Conservation (phyloP, 2,329 filamentous ascomycete genomes). For the Whalleya microplaca region DNA sequence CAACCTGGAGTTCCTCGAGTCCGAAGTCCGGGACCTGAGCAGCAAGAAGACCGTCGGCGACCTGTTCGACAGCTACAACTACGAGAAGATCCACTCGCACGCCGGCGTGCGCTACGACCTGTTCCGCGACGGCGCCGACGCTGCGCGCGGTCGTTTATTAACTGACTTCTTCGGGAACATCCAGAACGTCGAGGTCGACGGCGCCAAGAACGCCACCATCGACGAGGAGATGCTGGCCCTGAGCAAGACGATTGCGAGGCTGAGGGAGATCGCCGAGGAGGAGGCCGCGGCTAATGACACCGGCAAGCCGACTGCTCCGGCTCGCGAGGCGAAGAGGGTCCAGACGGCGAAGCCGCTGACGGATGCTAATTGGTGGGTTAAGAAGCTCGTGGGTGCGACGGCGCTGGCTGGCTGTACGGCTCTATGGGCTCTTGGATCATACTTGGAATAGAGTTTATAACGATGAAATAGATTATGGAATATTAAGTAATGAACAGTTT, state of each 20-base stretch:
- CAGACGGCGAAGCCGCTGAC: slow-evolving; percentile 64
- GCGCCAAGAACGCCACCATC: slow-evolving; percentile 58
- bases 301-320: slow-evolving; percentile 28
- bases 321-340: slow-evolving; percentile 41
- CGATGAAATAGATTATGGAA: neutral
- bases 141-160: slow-evolving; percentile 77
- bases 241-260: slow-evolving; percentile 65
- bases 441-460: slow-evolving; percentile 43
- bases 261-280: slow-evolving; percentile 53
- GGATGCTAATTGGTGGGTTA: slow-evolving; percentile 69
- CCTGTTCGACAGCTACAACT: slow-evolving; percentile 94
- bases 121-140: slow-evolving; percentile 82
- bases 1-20: slow-evolving; percentile 95
- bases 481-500: neutral
- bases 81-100: slow-evolving; percentile 89
- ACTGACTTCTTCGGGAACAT: slow-evolving; percentile 99
- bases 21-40: slow-evolving; percentile 80
- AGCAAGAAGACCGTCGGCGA: slow-evolving; percentile 91
- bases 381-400: slow-evolving; percentile 65
- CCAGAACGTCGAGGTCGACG: slow-evolving; percentile 91
- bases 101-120: slow-evolving; percentile 93
- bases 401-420: slow-evolving; percentile 64
- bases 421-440: slow-evolving; percentile 62
- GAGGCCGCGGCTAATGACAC: slow-evolving; percentile 38
- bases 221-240: slow-evolving; percentile 80